Conservation (phyloP, 192 early-diverging fungal genomes). For the Linnemannia schmuckeri region DNA sequence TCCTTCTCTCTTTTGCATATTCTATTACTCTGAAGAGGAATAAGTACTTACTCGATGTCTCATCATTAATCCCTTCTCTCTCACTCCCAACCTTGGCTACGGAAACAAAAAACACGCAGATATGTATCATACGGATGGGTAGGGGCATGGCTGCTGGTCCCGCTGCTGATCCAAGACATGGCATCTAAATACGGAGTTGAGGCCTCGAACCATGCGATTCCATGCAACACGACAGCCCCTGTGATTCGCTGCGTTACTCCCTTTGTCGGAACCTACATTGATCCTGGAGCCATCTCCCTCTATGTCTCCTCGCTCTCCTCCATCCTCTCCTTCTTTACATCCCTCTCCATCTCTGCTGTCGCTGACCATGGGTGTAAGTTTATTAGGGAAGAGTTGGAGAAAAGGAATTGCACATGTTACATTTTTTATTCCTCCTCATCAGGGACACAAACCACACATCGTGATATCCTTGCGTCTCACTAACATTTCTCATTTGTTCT, state of each 20-base stretch:
- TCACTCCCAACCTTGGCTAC: not conserved
- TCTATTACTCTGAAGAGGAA: too few relatives aligned
- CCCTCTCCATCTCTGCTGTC: slow-evolving; percentile 39
- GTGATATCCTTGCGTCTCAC: not conserved
- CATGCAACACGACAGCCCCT: slow-evolving; percentile 15
- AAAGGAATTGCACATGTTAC: too few relatives aligned
- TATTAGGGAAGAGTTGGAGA: too few relatives aligned
- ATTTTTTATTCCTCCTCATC: too few relatives aligned
- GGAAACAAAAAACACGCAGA: not conserved
- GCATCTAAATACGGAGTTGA: slow-evolving; percentile 20
- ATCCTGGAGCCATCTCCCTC: slow-evolving; percentile 32
- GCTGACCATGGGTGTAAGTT: slow-evolving; percentile 50
- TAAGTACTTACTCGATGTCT: not conserved
- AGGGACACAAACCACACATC: not conserved
- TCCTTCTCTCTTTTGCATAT: not conserved
- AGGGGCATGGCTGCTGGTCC: slow-evolving; percentile 8
- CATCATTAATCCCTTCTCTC: not conserved
- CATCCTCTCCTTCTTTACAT: slow-evolving; percentile 37
- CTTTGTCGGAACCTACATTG: slow-evolving; percentile 14
- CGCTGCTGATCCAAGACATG: slow-evolving; percentile 22
- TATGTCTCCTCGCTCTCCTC: slow-evolving; percentile 41
- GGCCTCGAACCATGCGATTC: slow-evolving; percentile 9
- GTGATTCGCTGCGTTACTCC: slow-evolving; percentile 17
- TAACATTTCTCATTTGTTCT: not conserved
- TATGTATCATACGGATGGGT: slow-evolving; percentile 17